Percentiles rank a stretch among this genome's conserved stretches.
These are phyloP conservation scores for Penicillium simplicissimum DNA, from an alignment of 495 filamentous ascomycete genomes.

Conservation along the genomic window DNA sequence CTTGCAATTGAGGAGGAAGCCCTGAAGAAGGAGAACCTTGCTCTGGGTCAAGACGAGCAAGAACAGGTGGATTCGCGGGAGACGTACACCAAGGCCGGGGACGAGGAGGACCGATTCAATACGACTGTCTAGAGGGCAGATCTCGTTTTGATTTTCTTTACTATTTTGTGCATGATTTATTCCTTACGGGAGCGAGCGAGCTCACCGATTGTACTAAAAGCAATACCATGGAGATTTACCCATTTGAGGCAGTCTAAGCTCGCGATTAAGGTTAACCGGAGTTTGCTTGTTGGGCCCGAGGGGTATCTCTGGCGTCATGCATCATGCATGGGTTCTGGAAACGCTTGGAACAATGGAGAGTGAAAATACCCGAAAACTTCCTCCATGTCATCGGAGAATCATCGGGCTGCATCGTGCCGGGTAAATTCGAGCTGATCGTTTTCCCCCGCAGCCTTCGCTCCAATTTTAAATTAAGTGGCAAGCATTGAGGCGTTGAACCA, in stretches of 20 bases:
- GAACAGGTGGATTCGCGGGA: slow-evolving; percentile 39
- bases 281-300: background rate
- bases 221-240: slow-evolving; percentile 16
- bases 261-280: background rate
- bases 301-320: background rate
- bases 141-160: background rate
- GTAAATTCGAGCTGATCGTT: slow-evolving; percentile 16
- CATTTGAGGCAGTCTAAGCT: slow-evolving; percentile 3
- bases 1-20: slow-evolving; percentile 40
- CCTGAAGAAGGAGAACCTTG: slow-evolving; percentile 37
- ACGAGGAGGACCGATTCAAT: slow-evolving; percentile 48
- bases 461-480: slow-evolving; percentile 1
- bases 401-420: slow-evolving; percentile 17
- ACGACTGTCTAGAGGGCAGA: slow-evolving; percentile 38
- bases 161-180: slow-evolving; percentile 7
- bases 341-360: background rate
- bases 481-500: background rate
- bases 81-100: slow-evolving; percentile 42
- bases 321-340: background rate
- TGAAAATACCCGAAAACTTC: slow-evolving; percentile 8
- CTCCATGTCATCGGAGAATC: slow-evolving; percentile 20
- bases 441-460: slow-evolving; percentile 23
- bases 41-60: slow-evolving; percentile 43
- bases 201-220: slow-evolving; percentile 21
- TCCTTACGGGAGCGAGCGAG: background rate